These are phyloP conservation scores for Paraurostyla sp. DNA, from an alignment of 73 alveolate genomes.

Conservation along the genomic window DNA sequence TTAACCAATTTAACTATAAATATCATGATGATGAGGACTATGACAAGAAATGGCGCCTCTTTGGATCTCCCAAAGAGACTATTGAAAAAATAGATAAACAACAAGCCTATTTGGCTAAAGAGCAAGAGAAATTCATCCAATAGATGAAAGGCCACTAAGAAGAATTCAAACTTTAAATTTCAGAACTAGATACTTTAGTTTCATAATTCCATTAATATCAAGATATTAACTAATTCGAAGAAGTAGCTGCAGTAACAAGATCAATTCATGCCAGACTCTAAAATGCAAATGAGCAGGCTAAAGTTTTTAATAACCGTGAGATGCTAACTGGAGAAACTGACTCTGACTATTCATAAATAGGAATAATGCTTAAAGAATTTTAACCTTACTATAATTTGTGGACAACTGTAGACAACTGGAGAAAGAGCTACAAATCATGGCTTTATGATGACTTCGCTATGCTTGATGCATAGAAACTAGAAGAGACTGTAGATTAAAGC, in stretches of 20 bases:
- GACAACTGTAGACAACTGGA: constrained; percentile 90
- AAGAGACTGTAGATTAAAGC: constrained; percentile 72
- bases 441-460: constrained; percentile 79
- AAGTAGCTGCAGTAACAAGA: constrained; percentile 68
- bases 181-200: constrained; percentile 75
- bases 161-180: constrained; percentile 75
- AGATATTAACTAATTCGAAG: constrained; percentile 71
- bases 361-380: constrained; percentile 89
- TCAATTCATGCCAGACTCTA: constrained; percentile 73
- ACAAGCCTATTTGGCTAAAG: constrained; percentile 52
- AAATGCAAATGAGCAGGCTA: constrained; percentile 87
- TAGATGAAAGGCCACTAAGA: constrained; percentile 77
- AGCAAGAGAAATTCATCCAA: constrained; percentile 62
- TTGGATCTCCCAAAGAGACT: constrained; percentile 84
- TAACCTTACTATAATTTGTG: constrained; percentile 95
- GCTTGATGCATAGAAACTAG: constrained; percentile 83
- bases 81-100: constrained; percentile 68
- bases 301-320: constrained; percentile 93
- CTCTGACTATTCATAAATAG: constrained; percentile 92
- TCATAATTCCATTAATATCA: constrained; percentile 79
- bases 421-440: constrained; percentile 77
- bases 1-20: constrained; percentile 68
- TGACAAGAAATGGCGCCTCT: constrained; percentile 77
- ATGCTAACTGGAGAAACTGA: constrained; percentile 87
- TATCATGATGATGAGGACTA: constrained; percentile 76